Base-by-base conservation (phyloP, 345 rosid species). In the Citrus cavaleriei region DNA sequence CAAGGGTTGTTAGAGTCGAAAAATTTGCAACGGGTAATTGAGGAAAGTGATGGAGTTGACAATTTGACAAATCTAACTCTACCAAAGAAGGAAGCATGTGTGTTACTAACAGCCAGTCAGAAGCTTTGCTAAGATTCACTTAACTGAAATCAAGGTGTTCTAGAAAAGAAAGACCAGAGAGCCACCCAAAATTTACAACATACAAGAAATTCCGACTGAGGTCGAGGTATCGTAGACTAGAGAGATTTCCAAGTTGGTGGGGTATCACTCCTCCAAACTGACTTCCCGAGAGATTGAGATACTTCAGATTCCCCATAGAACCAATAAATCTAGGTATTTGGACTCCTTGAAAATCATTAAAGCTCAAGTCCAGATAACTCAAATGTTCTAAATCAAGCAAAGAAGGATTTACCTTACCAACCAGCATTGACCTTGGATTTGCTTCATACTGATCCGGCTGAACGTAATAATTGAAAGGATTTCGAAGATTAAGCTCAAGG, bases 321-420 rank as follows among this genome's bases (percentile, higher is more conserved):
- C 54, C 78, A 42, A 66, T 14, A 71, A 77, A 85, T n/a, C 16
- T 24, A 27, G 76, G 82, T 14, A 80, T 16, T 22, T 3, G 42
- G 72, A 72, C 7, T 12, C 51, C 55, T 57, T 40, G 68, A 35
- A 83, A 80, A 21, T 62, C 10, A 68, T 77, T 80, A 34, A 55
- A 37, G 60, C 85, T 78, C 1, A 85, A 51, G 68, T 82, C 82
- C 60, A 80, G 59, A 58, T 77, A 82, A 34, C 27, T 63, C 51
- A 46, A 13, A 46, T 13, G 18, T 46, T 46, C 0, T 46, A 46
- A 13, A 46, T 46, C 51, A 46, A 46, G 16, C 18, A 46, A 46
- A 46, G 51, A 46, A 46, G 51, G 51, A 13, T 46, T 46, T 46
- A 46, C 16, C 51, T 46, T 13, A 46, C 51, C 51, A 46, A 46